Conservation (phyloP, 2,329 filamentous ascomycete genomes). For the Fusarium sp. region DNA sequence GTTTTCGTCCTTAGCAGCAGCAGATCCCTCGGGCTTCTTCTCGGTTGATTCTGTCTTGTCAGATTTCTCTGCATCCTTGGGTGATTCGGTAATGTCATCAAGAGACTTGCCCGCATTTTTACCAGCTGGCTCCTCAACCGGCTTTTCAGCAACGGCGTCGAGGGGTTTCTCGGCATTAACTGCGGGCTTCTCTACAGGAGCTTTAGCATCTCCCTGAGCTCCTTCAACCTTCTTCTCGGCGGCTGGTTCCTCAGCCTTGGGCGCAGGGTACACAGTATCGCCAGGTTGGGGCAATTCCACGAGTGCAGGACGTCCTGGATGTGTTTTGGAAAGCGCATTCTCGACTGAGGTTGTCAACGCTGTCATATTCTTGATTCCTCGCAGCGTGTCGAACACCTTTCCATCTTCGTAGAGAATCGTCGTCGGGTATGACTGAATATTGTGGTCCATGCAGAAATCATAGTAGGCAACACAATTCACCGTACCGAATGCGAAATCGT, state of each 20-base stretch:
- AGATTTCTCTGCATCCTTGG: constrained; percentile 36
- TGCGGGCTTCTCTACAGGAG: constrained; percentile 43
- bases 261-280: constrained; percentile 58
- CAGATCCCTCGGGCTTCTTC: constrained; percentile 30
- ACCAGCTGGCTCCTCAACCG: constrained; percentile 24
- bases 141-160: constrained; percentile 25
- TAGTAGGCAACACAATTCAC: constrained; percentile 87
- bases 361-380: constrained; percentile 74
- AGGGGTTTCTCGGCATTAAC: constrained; percentile 31
- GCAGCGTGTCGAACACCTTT: constrained; percentile 68
- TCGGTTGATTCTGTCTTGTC: constrained; percentile 41
- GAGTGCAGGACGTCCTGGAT: constrained; percentile 78
- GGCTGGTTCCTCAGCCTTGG: constrained; percentile 21
- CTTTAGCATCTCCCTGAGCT: constrained; percentile 46
- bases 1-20: constrained; percentile 41
- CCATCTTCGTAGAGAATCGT: constrained; percentile 86
- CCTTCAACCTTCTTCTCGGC: constrained; percentile 31
- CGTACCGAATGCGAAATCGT: constrained; percentile 87
- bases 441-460: constrained; percentile 77
- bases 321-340: constrained; percentile 76
- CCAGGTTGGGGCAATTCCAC: constrained; percentile 77
- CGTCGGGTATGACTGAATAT: constrained; percentile 77
- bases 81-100: constrained; percentile 41
- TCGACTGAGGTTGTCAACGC: constrained; percentile 78
- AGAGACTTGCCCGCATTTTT: constrained; percentile 27